Evolutionary conservation across 2,329 filamentous ascomycete species (phyloP), one percentile per base, ranked within the genome.

Genomic region (Fusarium odoratissimum): DNA sequence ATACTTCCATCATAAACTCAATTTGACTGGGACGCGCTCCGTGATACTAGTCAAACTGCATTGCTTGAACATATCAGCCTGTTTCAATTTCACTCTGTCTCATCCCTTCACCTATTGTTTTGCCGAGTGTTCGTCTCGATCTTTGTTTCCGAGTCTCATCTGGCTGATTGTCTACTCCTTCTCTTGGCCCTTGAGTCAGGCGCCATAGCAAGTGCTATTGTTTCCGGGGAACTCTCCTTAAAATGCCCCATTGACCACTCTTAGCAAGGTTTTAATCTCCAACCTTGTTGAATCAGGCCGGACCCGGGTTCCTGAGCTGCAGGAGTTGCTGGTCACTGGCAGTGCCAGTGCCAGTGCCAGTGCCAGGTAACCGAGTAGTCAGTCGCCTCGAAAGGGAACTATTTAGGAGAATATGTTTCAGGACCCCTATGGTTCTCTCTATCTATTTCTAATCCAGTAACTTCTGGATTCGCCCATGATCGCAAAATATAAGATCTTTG

Each of bases 281-380:
- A 28, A 8, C 35, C 25, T 54, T 40, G 33, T 28, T 38, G 14
- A 28, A 28, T 30, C 19, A 54, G 49, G 14, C 33, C 11, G 35
- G 25, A 37, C 35, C 49, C 7, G 33, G 23, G 28, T 30, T 28
- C 49, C 10, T 37, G 13, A 35, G n/a, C 41, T 28, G 46, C 13
- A 31, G 31, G 17, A 33, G 46, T 52, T 60, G 45, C 37, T 35
- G 30, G 40, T 23, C 23, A 52, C 31, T 69, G 58, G 17, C 66
- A 64, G 14, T 42, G 63, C 5, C 60, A 49, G 45, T 49, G 45
- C 0, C 44, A 64, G 49, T 28, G 62, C 14, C 60, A 65, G 66
- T 69, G 66, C 58, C 12, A 69, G 58, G 51, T 44, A 69, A 21
- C 51, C 23, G 17, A 48, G 46, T 21, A 37, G 38, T n/a, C 40